Conservation (phyloP, 2,329 filamentous ascomycete species). For the Pyrenophora seminiperda region DNA sequence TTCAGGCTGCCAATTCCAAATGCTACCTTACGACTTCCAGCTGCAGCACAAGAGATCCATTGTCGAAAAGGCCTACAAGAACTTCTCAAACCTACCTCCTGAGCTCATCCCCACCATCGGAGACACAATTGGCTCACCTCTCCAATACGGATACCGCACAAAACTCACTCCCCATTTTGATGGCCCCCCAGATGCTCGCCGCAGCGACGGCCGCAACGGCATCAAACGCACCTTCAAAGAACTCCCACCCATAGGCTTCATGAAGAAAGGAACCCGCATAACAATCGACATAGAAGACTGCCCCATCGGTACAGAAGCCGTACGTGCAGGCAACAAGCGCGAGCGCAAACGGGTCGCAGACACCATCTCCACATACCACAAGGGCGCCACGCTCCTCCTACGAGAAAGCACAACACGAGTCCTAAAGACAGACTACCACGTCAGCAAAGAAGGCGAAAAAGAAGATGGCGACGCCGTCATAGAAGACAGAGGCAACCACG, state of each 20-base stretch:
- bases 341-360: slow-evolving; percentile 77
- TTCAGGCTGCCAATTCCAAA: slow-evolving; percentile 94
- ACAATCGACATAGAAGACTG: slow-evolving; percentile 97
- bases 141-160: slow-evolving; percentile 92
- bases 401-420: slow-evolving; percentile 81
- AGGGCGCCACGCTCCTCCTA: slow-evolving; percentile 85
- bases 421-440: slow-evolving; percentile 50
- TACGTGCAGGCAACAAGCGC: slow-evolving; percentile 76
- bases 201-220: slow-evolving; percentile 56
- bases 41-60: slow-evolving; percentile 82
- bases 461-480: slow-evolving; percentile 52
- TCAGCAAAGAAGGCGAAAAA: slow-evolving; percentile 26
- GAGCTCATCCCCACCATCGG: slow-evolving; percentile 75
- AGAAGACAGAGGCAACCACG: slow-evolving; percentile 63
- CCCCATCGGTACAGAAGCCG: slow-evolving; percentile 87
- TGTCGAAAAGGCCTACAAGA: slow-evolving; percentile 86
- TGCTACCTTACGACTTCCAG: slow-evolving; percentile 88
- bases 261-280: slow-evolving; percentile 76
- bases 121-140: slow-evolving; percentile 86
- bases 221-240: slow-evolving; percentile 63
- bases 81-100: slow-evolving; percentile 83
- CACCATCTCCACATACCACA: slow-evolving; percentile 73
- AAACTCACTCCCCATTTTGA: slow-evolving; percentile 98
- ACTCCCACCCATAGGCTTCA: slow-evolving; percentile 86
- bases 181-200: slow-evolving; percentile 64